phyloP scores from a whole-genome alignment of 768 basidiomycete species.

The Tricholoma sp. region DNA sequence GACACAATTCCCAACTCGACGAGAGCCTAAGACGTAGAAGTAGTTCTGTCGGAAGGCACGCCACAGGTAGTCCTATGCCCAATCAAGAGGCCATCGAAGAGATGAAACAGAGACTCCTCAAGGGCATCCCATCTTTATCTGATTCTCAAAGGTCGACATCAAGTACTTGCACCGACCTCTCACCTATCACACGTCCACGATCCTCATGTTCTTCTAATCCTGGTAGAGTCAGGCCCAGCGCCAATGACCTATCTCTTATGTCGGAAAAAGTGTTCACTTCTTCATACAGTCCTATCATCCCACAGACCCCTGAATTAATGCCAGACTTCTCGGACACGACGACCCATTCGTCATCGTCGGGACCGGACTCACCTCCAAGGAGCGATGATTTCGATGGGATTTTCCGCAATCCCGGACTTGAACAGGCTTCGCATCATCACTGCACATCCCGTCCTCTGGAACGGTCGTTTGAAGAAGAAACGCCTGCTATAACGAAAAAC shows the following conservation, averaged over 20 bases:
- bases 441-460: background rate
- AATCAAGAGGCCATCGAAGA: slow-evolving; percentile 53
- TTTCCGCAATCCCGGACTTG: slow-evolving; percentile 16
- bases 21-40: slow-evolving; percentile 14
- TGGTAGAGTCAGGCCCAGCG: slow-evolving; percentile 9
- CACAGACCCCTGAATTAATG: slow-evolving; percentile 57
- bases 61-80: slow-evolving; percentile 26
- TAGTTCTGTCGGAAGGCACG: slow-evolving; percentile 20
- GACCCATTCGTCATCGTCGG: slow-evolving; percentile 46
- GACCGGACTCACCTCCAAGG: slow-evolving; percentile 48
- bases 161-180: background rate
- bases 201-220: slow-evolving; percentile 18
- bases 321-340: slow-evolving; percentile 57
- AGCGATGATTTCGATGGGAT: slow-evolving; percentile 12
- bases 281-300: slow-evolving; percentile 20
- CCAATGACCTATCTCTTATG: background rate
- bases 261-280: slow-evolving; percentile 2
- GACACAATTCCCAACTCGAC: slow-evolving; percentile 9
- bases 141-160: slow-evolving; percentile 11
- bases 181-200: background rate
- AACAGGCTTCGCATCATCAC: slow-evolving; percentile 10
- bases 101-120: slow-evolving; percentile 56
- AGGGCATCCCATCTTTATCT: slow-evolving; percentile 23
- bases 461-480: background rate
- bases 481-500: slow-evolving; percentile 11